phyloP scores from a whole-genome alignment of 2,329 filamentous ascomycete genomes.

The Stromatinia cepivora region DNA sequence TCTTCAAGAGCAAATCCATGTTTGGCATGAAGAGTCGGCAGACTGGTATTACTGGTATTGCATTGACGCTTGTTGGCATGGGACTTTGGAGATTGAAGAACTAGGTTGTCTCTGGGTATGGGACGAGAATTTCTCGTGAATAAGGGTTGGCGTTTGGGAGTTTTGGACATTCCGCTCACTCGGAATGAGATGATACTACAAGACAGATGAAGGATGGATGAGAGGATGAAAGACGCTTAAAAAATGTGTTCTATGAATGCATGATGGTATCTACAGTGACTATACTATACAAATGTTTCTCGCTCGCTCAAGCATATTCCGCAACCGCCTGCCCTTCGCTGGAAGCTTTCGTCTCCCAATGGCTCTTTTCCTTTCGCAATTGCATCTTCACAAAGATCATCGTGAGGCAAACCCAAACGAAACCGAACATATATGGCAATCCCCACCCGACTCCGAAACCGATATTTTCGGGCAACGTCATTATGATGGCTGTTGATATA shows the following conservation, averaged over 20 bases:
- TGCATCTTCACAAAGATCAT: constrained; percentile 30
- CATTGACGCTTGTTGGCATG: constrained; percentile 65
- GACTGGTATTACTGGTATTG: constrained; percentile 66
- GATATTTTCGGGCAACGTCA: constrained; percentile 31
- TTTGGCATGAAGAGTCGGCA: constrained; percentile 72
- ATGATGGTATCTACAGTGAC: constrained; percentile 5
- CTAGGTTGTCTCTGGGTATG: constrained; percentile 24
- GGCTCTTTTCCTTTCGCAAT: constrained; percentile 29
- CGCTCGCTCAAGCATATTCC: constrained; percentile 8
- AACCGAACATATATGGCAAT: constrained; percentile 32
- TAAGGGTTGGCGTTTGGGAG: constrained; percentile 2
- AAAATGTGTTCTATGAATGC: constrained; percentile 2
- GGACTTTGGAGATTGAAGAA: constrained; percentile 58
- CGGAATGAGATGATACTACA: neutral
- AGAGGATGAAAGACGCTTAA: neutral
- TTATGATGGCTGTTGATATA: constrained; percentile 33
- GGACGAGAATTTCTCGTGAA: neutral
- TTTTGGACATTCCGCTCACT: neutral
- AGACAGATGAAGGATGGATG: neutral
- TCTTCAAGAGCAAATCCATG: constrained; percentile 67
- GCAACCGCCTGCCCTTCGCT: constrained; percentile 20
- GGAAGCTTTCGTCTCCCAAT: constrained; percentile 30
- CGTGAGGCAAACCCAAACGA: constrained; percentile 28
- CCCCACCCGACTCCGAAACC: constrained; percentile 38
- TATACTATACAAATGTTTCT: constrained; percentile 9